These are phyloP conservation scores for Spergularia azorica DNA, from an alignment of 179 eudicot genomes.

Conservation along the genomic window DNA sequence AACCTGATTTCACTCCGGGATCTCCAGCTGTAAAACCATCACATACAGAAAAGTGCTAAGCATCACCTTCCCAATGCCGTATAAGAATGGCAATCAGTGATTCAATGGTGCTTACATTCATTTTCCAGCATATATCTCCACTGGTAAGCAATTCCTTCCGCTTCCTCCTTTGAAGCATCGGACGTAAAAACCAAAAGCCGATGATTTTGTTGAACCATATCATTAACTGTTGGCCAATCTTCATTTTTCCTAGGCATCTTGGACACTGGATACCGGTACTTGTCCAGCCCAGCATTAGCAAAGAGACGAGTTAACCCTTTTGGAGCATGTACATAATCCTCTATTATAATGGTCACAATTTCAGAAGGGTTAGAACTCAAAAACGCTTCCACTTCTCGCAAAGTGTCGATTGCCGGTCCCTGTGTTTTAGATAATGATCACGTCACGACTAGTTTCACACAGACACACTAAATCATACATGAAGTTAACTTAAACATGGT, in stretches of 20 bases:
- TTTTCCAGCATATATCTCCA: slow-evolving; percentile 98
- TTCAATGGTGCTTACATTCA: slow-evolving; percentile 56
- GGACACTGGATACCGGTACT: slow-evolving; percentile 86
- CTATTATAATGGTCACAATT: slow-evolving; percentile 91
- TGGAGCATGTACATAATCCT: slow-evolving; percentile 92
- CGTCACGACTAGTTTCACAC: slow-evolving; percentile 10
- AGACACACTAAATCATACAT: not conserved
- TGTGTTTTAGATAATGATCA: slow-evolving; percentile 31
- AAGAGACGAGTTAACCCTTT: slow-evolving; percentile 81
- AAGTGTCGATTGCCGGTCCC: slow-evolving; percentile 84
- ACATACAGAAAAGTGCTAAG: slow-evolving; percentile 13
- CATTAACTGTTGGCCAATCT: slow-evolving; percentile 94
- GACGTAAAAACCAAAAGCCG: slow-evolving; percentile 93
- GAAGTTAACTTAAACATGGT: not conserved
- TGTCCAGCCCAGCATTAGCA: slow-evolving; percentile 76
- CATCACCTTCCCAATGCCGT: not conserved
- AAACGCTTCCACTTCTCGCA: slow-evolving; percentile 93
- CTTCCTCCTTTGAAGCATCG: slow-evolving; percentile 81
- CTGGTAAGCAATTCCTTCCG: slow-evolving; percentile 91
- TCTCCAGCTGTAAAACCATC: slow-evolving; percentile 79
- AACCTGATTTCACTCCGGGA: slow-evolving; percentile 72
- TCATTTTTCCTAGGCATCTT: slow-evolving; percentile 90
- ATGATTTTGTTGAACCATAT: slow-evolving; percentile 72
- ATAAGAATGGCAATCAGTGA: not conserved
- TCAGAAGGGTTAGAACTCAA: slow-evolving; percentile 72